phyloP scores from a whole-genome alignment of 2,329 filamentous ascomycete species.

The Paecilomyces niveus region DNA sequence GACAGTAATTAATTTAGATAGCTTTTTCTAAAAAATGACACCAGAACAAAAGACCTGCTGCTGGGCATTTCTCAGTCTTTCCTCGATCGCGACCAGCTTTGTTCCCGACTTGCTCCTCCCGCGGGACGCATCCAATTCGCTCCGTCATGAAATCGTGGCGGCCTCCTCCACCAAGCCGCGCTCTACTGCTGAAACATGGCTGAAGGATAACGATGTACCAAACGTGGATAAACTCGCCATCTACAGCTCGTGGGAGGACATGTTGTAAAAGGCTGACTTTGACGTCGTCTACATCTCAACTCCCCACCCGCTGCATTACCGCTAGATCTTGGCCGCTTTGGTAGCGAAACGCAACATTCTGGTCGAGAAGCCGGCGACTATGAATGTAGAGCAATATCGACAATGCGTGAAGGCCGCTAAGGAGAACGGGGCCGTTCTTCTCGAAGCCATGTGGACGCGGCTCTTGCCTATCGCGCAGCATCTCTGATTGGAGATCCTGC shows the following conservation, averaged over 20 bases:
- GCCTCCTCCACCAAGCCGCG: constrained; percentile 15
- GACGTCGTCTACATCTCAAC: constrained; percentile 24
- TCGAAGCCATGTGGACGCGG: no score
- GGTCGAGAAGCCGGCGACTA: constrained; percentile 21
- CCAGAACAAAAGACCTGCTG: constrained; percentile 6
- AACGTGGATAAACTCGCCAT: constrained; percentile 12
- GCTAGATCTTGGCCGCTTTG: constrained; percentile 15
- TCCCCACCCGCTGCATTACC: constrained; percentile 20
- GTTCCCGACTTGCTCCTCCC: constrained; percentile 15
- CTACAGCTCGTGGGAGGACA: constrained; percentile 16
- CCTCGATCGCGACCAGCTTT: constrained; percentile 17
- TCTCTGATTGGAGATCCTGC: no score
- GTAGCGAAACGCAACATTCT: constrained; percentile 16
- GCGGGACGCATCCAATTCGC: constrained; percentile 6
- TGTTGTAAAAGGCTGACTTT: constrained; percentile 19
- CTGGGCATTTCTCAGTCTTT: constrained; percentile 15
- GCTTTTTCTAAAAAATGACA: no score
- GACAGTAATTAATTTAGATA: no score
- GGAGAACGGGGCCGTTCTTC: no score
- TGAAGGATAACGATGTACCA: constrained; percentile 16
- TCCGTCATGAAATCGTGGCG: constrained; percentile 16
- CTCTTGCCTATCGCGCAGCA: no score
- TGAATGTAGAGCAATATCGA: constrained; percentile 16
- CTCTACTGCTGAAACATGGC: constrained; percentile 14
- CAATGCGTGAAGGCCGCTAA: no score